Evolutionary conservation across 1,139 yeast genomes (phyloP).

Genomic region (Eremothecium cymbalariae): DNA sequence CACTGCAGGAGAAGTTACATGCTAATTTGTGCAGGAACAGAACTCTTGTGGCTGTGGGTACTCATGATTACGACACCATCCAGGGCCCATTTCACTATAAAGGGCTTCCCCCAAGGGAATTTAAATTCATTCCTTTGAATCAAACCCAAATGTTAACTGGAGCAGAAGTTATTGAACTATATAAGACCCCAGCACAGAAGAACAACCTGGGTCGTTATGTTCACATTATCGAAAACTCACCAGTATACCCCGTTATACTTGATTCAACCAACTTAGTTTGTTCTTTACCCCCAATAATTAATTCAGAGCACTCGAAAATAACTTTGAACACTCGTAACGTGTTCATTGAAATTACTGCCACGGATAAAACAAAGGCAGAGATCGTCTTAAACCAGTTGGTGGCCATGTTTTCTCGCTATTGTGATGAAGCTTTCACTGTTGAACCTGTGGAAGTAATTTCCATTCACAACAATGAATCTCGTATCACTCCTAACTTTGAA

Average conservation of each 20-base stretch:
- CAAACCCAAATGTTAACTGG: constrained; percentile 75
- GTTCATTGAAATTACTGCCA: constrained; percentile 90
- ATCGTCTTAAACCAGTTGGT: constrained; percentile 85
- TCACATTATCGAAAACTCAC: constrained; percentile 80
- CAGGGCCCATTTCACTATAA: constrained; percentile 83
- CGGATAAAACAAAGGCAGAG: constrained; percentile 88
- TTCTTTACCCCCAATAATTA: constrained; percentile 95
- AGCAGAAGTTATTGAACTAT: constrained; percentile 74
- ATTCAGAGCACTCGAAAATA: constrained; percentile 85
- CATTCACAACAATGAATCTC: constrained; percentile 69
- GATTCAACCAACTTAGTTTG: constrained; percentile 74
- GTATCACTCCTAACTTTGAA: constrained; percentile 65
- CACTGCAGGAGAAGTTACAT: constrained; percentile 93
- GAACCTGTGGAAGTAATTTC: constrained; percentile 87
- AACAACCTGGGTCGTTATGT: constrained; percentile 83
- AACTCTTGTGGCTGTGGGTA: constrained; percentile 95
- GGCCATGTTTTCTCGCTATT: constrained; percentile 91
- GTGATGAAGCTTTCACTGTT: constrained; percentile 64
- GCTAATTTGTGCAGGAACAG: constrained; percentile 94
- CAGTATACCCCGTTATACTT: constrained; percentile 83
- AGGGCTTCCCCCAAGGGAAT: constrained; percentile 72
- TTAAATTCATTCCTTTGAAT: constrained; percentile 76
- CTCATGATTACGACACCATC: constrained; percentile 85
- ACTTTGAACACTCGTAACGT: constrained; percentile 77
- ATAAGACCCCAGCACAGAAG: constrained; percentile 58